Percentiles rank a stretch among this genome's conserved stretches.
These are phyloP conservation scores for Lentinula guzmanii DNA, from an alignment of 768 basidiomycete genomes.

Conservation along the genomic window DNA sequence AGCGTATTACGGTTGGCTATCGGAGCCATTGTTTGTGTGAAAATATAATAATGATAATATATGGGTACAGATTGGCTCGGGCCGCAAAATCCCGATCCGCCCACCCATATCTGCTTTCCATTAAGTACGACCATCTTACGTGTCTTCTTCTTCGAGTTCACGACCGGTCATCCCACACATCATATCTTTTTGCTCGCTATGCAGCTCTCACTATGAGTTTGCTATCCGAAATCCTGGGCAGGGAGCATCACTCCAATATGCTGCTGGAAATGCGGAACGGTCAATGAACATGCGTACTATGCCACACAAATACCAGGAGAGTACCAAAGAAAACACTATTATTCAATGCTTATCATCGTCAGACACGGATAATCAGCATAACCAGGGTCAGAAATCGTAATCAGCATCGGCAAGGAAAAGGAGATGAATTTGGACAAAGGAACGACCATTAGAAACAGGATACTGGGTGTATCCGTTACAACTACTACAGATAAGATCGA, in stretches of 20 bases:
- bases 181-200: constrained; percentile 53
- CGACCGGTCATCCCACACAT: constrained; percentile 63
- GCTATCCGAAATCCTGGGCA: constrained; percentile 55
- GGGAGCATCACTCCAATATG: constrained; percentile 55
- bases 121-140: neutral
- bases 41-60: too few relatives aligned
- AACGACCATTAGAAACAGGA: constrained; percentile 81
- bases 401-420: constrained; percentile 34
- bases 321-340: constrained; percentile 10
- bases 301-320: constrained; percentile 46
- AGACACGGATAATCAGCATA: neutral
- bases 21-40: too few relatives aligned
- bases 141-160: constrained; percentile 31
- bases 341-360: constrained; percentile 9
- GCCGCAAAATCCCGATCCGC: too few relatives aligned
- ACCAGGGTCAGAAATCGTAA: constrained; percentile 12
- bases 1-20: too few relatives aligned
- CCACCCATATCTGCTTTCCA: neutral
- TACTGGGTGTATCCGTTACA: constrained; percentile 73
- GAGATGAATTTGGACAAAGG: constrained; percentile 84
- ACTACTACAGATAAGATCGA: constrained; percentile 84
- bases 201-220: constrained; percentile 58
- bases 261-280: constrained; percentile 61
- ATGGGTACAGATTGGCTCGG: too few relatives aligned
- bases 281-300: constrained; percentile 64